phyloP scores from a whole-genome alignment of 306 rosid species.

The Glycine latifolia region DNA sequence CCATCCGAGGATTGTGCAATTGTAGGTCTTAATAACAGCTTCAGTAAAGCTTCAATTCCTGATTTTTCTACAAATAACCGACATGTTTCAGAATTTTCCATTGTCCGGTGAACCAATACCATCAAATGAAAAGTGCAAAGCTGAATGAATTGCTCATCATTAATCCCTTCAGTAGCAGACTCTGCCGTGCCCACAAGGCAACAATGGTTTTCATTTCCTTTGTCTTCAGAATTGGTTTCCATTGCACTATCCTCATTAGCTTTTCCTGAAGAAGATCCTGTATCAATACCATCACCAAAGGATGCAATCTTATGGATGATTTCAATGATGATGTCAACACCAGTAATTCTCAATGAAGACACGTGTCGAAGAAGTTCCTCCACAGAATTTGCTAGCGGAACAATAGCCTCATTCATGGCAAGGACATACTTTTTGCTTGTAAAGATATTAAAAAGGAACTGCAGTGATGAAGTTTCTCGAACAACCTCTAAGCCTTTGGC shows the following conservation, averaged over 20 bases:
- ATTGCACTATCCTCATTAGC: constrained; percentile 70
- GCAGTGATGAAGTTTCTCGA: constrained; percentile 72
- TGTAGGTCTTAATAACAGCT: constrained; percentile 74
- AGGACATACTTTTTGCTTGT: constrained; percentile 81
- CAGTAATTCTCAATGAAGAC: constrained; percentile 80
- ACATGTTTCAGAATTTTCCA: constrained; percentile 96
- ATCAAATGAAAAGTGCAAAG: constrained; percentile 86
- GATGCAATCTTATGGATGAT: constrained; percentile 75
- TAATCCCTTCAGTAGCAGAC: constrained; percentile 71
- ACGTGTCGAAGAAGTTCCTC: constrained; percentile 97
- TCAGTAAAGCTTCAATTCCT: constrained; percentile 88
- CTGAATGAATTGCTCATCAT: constrained; percentile 75
- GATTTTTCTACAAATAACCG: constrained; percentile 93
- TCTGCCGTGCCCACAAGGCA: constrained; percentile 60
- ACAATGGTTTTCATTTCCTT: constrained; percentile 62
- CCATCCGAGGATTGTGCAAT: constrained; percentile 95
- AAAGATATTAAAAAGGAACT: constrained; percentile 85
- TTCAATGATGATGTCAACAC: constrained; percentile 91
- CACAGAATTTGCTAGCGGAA: constrained; percentile 91
- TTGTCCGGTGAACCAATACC: constrained; percentile 92
- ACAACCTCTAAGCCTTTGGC: constrained; percentile 91
- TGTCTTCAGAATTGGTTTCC: constrained; percentile 88
- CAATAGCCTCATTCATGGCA: constrained; percentile 93
- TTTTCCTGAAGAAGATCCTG: constrained; percentile 69
- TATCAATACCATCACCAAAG: constrained; percentile 58